Evolutionary conservation across 2,329 filamentous ascomycete genomes (phyloP), one percentile per base, ranked within the genome.

Genomic region (Dissoconium aciculare): DNA sequence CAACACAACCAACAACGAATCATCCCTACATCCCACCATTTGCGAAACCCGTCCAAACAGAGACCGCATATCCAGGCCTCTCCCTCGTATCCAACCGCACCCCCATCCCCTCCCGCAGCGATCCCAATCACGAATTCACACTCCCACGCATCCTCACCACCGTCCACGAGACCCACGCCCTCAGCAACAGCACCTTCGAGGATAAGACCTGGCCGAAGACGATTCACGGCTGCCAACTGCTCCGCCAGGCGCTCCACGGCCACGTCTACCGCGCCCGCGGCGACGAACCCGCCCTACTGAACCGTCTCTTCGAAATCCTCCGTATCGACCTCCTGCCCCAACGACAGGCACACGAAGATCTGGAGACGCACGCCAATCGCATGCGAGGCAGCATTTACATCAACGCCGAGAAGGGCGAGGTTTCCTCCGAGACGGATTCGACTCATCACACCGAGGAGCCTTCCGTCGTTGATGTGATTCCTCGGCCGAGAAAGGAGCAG

Each of bases 51-150:
- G 34, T 31, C 8, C 38, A 16, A 6, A 35, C 46, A n/a, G 15
- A 19, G 9, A n/a, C 15, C 9, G 26, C 19, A 5, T 34, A 42
- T 11, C 33, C 42, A 5, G 60, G 60, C 0, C 50, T 77, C 17
- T 66, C 66, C 0, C 62, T 75, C 24, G 58, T 77, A n/a, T 74
- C 69, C 11, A 77, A 77, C 43, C 65, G 72, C 1, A 72, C 68
- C 2, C 57, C 63, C 3, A n/a, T n/a, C n/a, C n/a, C n/a, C n/a
- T n/a, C n/a, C n/a, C n/a, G n/a, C n/a, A n/a, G n/a, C n/a, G n/a
- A n/a, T n/a, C n/a, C n/a, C n/a, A 23, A 8, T 8, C 54, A 64
- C 21, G 55, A 63, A 9, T 54, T 64, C 2, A 60, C 60, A 10
- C 57, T 72, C 5, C 54, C 58, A 4, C 67, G 65, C 53, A 60